Base-by-base conservation (phyloP, 1,284 basidiomycete genomes). In the Moesziomyces parantarcticus region DNA sequence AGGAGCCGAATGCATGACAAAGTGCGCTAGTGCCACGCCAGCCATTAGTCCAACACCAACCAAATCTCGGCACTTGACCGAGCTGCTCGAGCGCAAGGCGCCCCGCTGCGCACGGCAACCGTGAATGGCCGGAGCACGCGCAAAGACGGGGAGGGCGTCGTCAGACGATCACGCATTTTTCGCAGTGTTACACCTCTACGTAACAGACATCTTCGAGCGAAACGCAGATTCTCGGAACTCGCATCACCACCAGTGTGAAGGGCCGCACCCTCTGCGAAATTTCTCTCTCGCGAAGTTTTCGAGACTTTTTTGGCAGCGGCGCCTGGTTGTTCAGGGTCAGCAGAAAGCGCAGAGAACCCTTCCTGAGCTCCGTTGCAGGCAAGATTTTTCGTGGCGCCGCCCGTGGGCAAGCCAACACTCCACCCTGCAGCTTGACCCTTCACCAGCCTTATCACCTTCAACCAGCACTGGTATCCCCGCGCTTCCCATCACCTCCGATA, bases 201-300 rank as follows among this genome's bases (percentile, higher is more conserved):
- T 11, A 29, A 11, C 11, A 3, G 29, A 32, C 29, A 32, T 13
- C 29, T 32, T 32, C 29, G 13, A 1, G 29, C 2, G 13, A 39
- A 39, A 50, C 29, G 5, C 25, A 40, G 5, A 57, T 52, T 41
- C 50, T 64, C 61, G 61, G 61, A 22, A 64, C 10, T 65, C 62
- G 62, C 48, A 21, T 14, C n/a, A 49, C 42, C 29, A 32, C 3
- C 5, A 10, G 8, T 3, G 11, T 11, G 10, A 11, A 32, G 25
- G 25, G 25, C 29, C 36, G 16, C 36, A 39, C 5, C 11, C 18
- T 6, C 16, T 39, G 16, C 5, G 36, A 39, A 39, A 39, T 39
- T 39, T 39, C 16, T 39, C 36, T 34, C 34, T 14, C 36, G 36
- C 36, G 44, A 58, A 64, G 53, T 26, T 46, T 52, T 50, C 34